Evolutionary conservation across 495 filamentous ascomycete species (phyloP).

Genomic region (Aspergillus cavernicola): DNA sequence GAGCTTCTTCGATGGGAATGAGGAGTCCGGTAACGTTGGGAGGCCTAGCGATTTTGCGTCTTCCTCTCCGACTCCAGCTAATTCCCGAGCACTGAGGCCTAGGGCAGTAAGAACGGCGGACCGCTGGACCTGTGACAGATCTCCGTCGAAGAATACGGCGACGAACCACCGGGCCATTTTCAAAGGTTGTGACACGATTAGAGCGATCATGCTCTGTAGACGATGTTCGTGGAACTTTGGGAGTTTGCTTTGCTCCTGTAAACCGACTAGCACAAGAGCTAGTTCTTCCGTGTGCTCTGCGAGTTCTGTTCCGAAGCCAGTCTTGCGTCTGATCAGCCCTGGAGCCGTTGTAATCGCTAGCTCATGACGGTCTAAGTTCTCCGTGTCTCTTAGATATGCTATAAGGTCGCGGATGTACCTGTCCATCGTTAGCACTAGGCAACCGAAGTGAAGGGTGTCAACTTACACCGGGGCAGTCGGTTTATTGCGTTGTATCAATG

Average conservation of each 20-base stretch:
- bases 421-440: neutral
- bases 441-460: neutral
- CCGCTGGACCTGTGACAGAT: slow-evolving; percentile 81
- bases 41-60: slow-evolving; percentile 45
- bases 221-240: slow-evolving; percentile 67
- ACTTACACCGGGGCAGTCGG: slow-evolving; percentile 77
- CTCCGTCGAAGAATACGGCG: slow-evolving; percentile 83
- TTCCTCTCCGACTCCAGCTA: slow-evolving; percentile 73
- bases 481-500: slow-evolving; percentile 75
- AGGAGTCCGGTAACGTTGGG: slow-evolving; percentile 35
- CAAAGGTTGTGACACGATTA: slow-evolving; percentile 70
- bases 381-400: slow-evolving; percentile 69
- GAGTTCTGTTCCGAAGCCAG: slow-evolving; percentile 82
- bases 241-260: slow-evolving; percentile 66
- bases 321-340: slow-evolving; percentile 80
- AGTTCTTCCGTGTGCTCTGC: slow-evolving; percentile 79
- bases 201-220: slow-evolving; percentile 78
- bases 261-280: slow-evolving; percentile 65
- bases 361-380: slow-evolving; percentile 78
- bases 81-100: slow-evolving; percentile 79
- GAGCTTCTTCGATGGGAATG: slow-evolving; percentile 73
- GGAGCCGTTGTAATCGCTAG: slow-evolving; percentile 75
- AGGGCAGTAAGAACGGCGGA: slow-evolving; percentile 75
- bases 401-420: slow-evolving; percentile 88
- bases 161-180: slow-evolving; percentile 81